phyloP scores from a whole-genome alignment of 148 eudicot genomes.

The Camellia japonica region DNA sequence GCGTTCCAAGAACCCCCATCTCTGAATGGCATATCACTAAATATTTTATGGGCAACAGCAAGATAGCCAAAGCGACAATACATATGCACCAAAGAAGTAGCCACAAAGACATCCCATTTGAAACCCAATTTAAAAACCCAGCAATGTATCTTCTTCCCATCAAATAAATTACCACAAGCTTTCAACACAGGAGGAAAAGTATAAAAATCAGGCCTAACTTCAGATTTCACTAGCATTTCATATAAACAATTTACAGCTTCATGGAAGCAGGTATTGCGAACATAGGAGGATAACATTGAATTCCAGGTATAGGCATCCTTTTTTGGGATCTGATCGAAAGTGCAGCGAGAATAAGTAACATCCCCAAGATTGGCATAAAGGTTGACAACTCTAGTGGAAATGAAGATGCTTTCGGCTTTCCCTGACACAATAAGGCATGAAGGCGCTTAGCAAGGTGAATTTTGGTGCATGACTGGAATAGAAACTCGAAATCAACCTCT shows the following conservation, averaged over 20 bases:
- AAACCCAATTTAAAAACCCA: conserved; percentile 52
- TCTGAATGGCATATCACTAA: conserved; percentile 51
- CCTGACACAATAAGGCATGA: conserved; percentile 66
- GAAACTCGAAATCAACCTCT: too few species aligned
- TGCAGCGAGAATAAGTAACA: conserved; percentile 34
- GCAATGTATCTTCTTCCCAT: conserved; percentile 49
- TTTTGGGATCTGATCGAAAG: conserved; percentile 36
- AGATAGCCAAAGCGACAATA: conserved; percentile 40
- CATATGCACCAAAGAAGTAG: conserved; percentile 75
- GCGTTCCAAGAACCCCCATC: conserved; percentile 58
- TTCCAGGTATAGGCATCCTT: conserved; percentile 70
- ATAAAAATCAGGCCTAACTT: conserved; percentile 58
- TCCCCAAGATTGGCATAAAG: conserved; percentile 52
- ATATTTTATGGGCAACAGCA: conserved; percentile 42
- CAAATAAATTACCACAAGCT: conserved; percentile 46
- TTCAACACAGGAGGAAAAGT: conserved; percentile 66
- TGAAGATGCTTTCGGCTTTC: conserved; percentile 35
- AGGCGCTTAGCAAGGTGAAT: conserved; percentile 33
- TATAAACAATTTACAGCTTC: conserved; percentile 34
- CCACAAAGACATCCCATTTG: conserved; percentile 46
- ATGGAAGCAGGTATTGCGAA: conserved; percentile 34
- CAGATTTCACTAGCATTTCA: conserved; percentile 4
- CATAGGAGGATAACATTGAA: conserved; percentile 63
- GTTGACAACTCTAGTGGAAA: conserved; percentile 56
- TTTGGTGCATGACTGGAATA: background rate